Evolutionary conservation across 352 stramenopile species (phyloP).

Genomic region (Phytophthora sojae): DNA sequence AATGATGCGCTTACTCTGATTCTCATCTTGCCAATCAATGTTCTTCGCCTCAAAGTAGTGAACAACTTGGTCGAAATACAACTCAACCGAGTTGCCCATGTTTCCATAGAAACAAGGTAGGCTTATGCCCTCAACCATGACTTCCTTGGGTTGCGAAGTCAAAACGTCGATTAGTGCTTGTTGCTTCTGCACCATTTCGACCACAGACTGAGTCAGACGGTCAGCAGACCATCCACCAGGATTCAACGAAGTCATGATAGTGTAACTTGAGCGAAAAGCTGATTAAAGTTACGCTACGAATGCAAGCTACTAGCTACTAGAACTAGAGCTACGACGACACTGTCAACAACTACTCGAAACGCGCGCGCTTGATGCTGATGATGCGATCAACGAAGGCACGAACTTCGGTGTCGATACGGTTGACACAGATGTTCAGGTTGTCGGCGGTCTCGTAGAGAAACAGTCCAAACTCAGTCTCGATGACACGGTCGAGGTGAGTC

Average conservation of each 20-base stretch:
- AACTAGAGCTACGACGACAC: not conserved
- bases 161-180: constrained; percentile 1
- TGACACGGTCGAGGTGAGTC: no score
- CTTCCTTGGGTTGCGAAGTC: not conserved
- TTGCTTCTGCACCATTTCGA: constrained; percentile 1
- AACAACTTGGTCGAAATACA: not conserved
- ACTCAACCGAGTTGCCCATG: not conserved
- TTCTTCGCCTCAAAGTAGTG: not conserved
- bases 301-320: not conserved
- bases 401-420: not conserved
- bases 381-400: not conserved
- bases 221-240: not conserved
- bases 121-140: not conserved
- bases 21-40: not conserved
- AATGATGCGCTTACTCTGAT: not conserved
- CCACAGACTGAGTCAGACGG: not conserved
- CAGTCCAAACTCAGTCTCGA: no score
- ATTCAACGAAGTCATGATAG: not conserved
- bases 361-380: not conserved
- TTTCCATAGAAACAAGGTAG: not conserved
- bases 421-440: not conserved
- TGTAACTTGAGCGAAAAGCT: constrained; percentile 1
- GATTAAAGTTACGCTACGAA: not conserved
- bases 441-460: not conserved
- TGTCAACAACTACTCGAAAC: constrained; percentile 1